phyloP scores from a whole-genome alignment of 2,329 filamentous ascomycete species.

The Cryphonectria parasitica region DNA sequence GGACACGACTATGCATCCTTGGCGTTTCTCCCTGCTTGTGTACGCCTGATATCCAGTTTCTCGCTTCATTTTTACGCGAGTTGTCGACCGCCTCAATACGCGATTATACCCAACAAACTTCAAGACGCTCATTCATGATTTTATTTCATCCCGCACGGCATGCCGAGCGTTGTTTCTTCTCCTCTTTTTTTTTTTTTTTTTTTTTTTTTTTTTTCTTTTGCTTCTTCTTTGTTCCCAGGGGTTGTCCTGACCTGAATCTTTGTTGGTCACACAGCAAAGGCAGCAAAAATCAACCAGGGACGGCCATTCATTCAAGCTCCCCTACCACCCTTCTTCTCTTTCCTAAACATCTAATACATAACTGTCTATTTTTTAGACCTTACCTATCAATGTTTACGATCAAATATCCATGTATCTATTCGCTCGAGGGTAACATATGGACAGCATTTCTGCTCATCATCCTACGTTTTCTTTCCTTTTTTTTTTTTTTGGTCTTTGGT shows the following conservation, averaged over 20 bases:
- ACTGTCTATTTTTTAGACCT: constrained; percentile 21
- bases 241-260: background rate
- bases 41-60: background rate
- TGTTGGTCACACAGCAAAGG: background rate
- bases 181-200: background rate
- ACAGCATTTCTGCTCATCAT: background rate
- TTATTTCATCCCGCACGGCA: background rate
- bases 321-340: background rate
- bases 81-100: constrained; percentile 6
- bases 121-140: background rate
- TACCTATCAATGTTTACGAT: constrained; percentile 15
- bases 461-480: background rate
- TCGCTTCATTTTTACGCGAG: background rate
- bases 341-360: constrained; percentile 20
- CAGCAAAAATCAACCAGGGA: background rate
- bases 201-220: too few species aligned
- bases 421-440: background rate
- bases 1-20: constrained; percentile 24
- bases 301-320: background rate
- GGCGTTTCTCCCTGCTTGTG: constrained; percentile 3
- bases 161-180: background rate
- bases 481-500: background rate
- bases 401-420: constrained; percentile 4
- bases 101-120: constrained; percentile 14
- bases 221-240: background rate